Evolutionary conservation across 2,329 filamentous ascomycete species (phyloP), one percentile per base, ranked within the genome.

Genomic region (Nannizzia gypsea): DNA sequence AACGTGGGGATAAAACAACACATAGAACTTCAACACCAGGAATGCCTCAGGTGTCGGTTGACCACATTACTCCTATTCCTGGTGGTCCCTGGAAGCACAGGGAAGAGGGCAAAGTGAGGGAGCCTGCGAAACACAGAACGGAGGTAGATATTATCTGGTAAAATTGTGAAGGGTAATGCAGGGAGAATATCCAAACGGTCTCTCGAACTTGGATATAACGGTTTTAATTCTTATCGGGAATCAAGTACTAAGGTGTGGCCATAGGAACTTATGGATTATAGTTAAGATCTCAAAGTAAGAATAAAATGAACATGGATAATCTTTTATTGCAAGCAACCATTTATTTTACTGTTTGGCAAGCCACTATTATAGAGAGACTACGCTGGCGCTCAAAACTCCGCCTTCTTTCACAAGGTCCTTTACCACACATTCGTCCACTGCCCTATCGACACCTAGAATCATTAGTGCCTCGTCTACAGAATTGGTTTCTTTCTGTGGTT

Each of bases 371-470:
- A 82, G 69, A 42, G 72, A 77, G 34, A 83, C 77, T 62, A 79
- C 74, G 64, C 74, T 78, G 1, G 78, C 80, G 68, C 79, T 80
- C 64, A 83, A 66, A 13, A 83, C 77, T 0, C 80, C 81, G 42
- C 80, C 75, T 9, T 73, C 72, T 5, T 70, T 74, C 57, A 81
- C 74, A 64, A 83, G 66, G 31, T 74, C 73, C 66, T 76, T 73
- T 34, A 77, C 73, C 13, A 82, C 78, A 60, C 83, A 79, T 59
- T 80, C 79, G 0, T 79, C 80, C 17, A 90, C 83, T 2, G 79
- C 77, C 1, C 82, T 81, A 67, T 87, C 84, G 8, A 92, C 83
- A 0, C 88, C 87, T 57, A 92, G 66, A 66, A 92, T 91, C 88
- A 92, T 92, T 65, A 92, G 73, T 8, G 89, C 88, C 73, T 92